Evolutionary conservation across 495 filamentous ascomycete genomes (phyloP), one percentile per base, ranked within the genome.

Genomic region (Penicillium canescens): DNA sequence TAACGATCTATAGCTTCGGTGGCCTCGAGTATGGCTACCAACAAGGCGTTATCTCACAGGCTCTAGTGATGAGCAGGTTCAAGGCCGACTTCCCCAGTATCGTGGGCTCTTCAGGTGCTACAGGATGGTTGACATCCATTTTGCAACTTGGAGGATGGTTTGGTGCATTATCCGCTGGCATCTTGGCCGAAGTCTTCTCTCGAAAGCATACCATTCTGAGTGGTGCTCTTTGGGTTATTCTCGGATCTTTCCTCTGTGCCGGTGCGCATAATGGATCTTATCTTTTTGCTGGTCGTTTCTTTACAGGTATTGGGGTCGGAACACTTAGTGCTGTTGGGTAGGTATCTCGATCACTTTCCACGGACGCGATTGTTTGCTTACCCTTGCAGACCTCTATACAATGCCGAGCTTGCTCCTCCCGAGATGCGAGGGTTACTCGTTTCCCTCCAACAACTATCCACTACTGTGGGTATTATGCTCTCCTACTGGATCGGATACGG

Each of bases 401-500:
- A 59, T 13, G 54, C 56, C 6, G 58, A 65, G 33, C 37, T 58
- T 43, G 62, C 72, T 8, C 79, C 78, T 18, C 73, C 78, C 0
- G 78, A 82, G 50, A 67, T 81, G 44, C 73, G 80, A 23, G 89
- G 88, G 35, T 82, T 82, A 11, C 71, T 91, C 6, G 85, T 90
- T n/a, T 85, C 82, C 10, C 74, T 88, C 0, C 85, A 92, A 63
- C 86, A 91, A 64, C 69, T 91, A 20, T 85, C 86, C 20, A 91
- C 90, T 55, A 85, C 80, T 23, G 82, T 87, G 33, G 88, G 88
- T 35, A 90, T 91, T 67, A 84, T 91, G 83, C 73, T 89, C 36
- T 79, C 78, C 52, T 91, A 89, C 73, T 92, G 87, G 87, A 87
- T 89, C 60, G 81, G 86, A 62, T 88, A 87, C 46, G 56, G 43